Evolutionary conservation across 805 yeast genomes (phyloP).

Genomic region (Candida oleophila): DNA sequence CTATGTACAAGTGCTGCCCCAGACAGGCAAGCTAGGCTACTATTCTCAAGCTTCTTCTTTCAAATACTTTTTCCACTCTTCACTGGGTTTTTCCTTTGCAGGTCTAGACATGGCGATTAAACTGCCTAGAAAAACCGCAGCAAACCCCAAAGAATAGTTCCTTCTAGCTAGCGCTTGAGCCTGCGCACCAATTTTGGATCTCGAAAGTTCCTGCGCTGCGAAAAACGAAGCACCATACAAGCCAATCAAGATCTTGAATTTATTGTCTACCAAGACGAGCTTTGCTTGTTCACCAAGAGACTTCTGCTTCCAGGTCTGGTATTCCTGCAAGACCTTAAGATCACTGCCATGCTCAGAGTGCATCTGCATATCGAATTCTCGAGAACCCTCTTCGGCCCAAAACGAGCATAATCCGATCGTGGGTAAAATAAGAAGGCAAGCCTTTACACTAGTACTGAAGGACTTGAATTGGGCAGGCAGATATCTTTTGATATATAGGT

Average conservation of each 20-base stretch:
- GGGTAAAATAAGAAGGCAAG: constrained; percentile 39
- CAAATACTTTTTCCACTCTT: constrained; percentile 6
- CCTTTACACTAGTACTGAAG: constrained; percentile 39
- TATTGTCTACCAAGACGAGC: constrained; percentile 27
- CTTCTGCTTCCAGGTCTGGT: constrained; percentile 32
- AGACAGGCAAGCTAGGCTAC: too few species aligned
- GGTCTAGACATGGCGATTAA: constrained; percentile 3
- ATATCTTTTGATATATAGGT: constrained; percentile 28
- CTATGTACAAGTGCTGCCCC: too few species aligned
- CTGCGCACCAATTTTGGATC: neutral
- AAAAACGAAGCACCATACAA: constrained; percentile 40
- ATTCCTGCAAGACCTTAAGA: constrained; percentile 32
- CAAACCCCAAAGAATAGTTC: neutral
- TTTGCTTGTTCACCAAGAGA: constrained; percentile 28
- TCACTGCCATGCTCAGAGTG: constrained; percentile 29
- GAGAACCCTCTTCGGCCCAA: constrained; percentile 45
- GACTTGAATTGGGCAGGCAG: constrained; percentile 32
- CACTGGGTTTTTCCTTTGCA: neutral
- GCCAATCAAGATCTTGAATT: constrained; percentile 34
- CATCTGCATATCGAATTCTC: constrained; percentile 40
- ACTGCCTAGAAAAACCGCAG: neutral
- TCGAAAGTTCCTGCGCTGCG: constrained; percentile 2
- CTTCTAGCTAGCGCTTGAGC: constrained; percentile 3
- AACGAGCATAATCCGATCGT: constrained; percentile 37
- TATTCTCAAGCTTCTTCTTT: neutral